Evolutionary conservation across 2,329 filamentous ascomycete species (phyloP).

Genomic region (Epichloe sp.): DNA sequence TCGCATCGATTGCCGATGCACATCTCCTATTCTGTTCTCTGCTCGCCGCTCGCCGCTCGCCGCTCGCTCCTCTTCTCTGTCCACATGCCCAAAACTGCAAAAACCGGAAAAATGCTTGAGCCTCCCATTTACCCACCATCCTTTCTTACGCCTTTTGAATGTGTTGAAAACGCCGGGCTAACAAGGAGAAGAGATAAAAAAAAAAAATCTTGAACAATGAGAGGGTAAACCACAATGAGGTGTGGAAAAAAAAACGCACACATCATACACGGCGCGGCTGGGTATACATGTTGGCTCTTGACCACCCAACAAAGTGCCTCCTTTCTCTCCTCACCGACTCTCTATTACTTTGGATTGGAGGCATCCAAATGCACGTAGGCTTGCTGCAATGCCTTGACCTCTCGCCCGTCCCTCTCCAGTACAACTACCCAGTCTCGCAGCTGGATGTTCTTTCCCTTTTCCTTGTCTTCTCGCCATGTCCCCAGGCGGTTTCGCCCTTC

Average conservation of each 20-base stretch:
- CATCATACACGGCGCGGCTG: slow-evolving; percentile 2
- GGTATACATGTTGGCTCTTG: slow-evolving; percentile 8
- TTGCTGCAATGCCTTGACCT: slow-evolving; percentile 47
- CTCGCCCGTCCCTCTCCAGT: slow-evolving; percentile 64
- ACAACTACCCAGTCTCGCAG: slow-evolving; percentile 70
- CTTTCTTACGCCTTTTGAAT: slow-evolving; percentile 5
- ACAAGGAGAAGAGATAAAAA: background rate
- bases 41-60: background rate
- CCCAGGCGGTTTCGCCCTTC: slow-evolving; percentile 53
- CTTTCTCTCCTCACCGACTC: background rate
- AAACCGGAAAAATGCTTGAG: background rate
- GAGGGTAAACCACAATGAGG: background rate
- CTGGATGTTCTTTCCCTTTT: slow-evolving; percentile 68
- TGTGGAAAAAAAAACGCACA: background rate
- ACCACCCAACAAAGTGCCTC: background rate
- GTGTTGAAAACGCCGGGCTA: slow-evolving; percentile 4
- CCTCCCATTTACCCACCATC: slow-evolving; percentile 1
- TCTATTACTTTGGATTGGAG: slow-evolving; percentile 28
- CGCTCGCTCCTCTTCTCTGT: no score
- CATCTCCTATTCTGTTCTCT: background rate
- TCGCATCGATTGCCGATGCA: background rate
- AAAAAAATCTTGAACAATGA: background rate
- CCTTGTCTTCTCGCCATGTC: slow-evolving; percentile 65
- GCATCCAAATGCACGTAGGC: slow-evolving; percentile 41
- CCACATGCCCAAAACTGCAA: no score